These are phyloP conservation scores for Botrytis deweyae DNA, from an alignment of 2,329 filamentous ascomycete species.

Conservation along the genomic window DNA sequence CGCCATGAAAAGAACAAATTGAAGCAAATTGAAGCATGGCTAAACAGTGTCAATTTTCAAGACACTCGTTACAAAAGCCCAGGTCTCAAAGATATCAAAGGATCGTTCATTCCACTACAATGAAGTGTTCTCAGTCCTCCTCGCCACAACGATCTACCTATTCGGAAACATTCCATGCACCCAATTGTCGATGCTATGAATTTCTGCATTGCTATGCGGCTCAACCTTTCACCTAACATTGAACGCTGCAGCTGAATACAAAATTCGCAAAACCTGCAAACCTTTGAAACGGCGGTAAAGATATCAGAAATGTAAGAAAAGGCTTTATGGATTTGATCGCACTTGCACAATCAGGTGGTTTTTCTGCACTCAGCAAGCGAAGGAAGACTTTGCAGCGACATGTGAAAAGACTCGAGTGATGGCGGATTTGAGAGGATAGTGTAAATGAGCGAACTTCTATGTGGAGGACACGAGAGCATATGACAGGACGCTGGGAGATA, in stretches of 20 bases:
- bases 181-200: not conserved
- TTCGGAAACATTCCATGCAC: not conserved
- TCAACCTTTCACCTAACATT: not conserved
- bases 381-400: not conserved
- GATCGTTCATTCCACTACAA: not conserved
- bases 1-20: not conserved
- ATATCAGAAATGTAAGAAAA: not conserved
- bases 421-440: not conserved
- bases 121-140: not conserved
- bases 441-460: not conserved
- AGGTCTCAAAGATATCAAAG: not conserved
- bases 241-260: constrained; percentile 1
- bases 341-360: not conserved
- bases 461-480: not conserved
- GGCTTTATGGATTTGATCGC: not conserved
- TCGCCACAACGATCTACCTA: not conserved
- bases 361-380: not conserved
- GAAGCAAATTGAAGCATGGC: not conserved
- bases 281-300: constrained; percentile 8
- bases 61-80: too few relatives aligned
- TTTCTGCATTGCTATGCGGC: constrained; percentile 4
- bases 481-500: not conserved
- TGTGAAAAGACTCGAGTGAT: not conserved
- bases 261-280: not conserved
- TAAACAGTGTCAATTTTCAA: not conserved